Conservation (phyloP, 805 yeast species). For the Kazachstania viticola region DNA sequence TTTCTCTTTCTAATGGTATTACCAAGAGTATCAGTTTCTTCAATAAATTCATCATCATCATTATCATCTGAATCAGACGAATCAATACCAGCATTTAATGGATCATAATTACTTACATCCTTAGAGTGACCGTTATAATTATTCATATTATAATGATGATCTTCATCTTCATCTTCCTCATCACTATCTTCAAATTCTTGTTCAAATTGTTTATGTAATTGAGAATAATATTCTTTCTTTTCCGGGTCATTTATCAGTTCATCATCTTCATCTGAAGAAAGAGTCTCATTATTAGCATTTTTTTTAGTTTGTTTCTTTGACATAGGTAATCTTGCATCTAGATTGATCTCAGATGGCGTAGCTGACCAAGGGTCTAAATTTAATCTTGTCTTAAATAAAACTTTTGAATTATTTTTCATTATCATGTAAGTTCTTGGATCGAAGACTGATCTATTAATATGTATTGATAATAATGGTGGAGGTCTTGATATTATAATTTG, state of each 20-base stretch:
- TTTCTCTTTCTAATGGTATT: slow-evolving; percentile 17
- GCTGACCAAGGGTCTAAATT: slow-evolving; percentile 63
- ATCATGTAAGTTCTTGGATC: slow-evolving; percentile 78
- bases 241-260: slow-evolving; percentile 19
- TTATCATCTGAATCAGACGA: slow-evolving; percentile 6
- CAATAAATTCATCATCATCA: slow-evolving; percentile 14
- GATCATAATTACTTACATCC: slow-evolving; percentile 20
- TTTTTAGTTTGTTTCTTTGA: slow-evolving; percentile 51
- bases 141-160: slow-evolving; percentile 4
- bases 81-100: slow-evolving; percentile 17
- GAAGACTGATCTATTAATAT: slow-evolving; percentile 86
- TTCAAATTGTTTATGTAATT: slow-evolving; percentile 22
- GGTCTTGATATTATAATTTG: slow-evolving; percentile 72
- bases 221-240: slow-evolving; percentile 23
- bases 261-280: slow-evolving; percentile 27
- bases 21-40: slow-evolving; percentile 25
- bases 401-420: slow-evolving; percentile 72
- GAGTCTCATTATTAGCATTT: slow-evolving; percentile 6
- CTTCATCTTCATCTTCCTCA: slow-evolving; percentile 14
- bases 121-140: no score
- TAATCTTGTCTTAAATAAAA: slow-evolving; percentile 60
- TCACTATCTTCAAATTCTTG: slow-evolving; percentile 27
- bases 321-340: slow-evolving; percentile 72
- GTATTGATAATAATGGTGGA: slow-evolving; percentile 73
- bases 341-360: slow-evolving; percentile 54